Evolutionary conservation across 139 green algal species (phyloP).

Genomic region (Monoraphidium neglectum): DNA sequence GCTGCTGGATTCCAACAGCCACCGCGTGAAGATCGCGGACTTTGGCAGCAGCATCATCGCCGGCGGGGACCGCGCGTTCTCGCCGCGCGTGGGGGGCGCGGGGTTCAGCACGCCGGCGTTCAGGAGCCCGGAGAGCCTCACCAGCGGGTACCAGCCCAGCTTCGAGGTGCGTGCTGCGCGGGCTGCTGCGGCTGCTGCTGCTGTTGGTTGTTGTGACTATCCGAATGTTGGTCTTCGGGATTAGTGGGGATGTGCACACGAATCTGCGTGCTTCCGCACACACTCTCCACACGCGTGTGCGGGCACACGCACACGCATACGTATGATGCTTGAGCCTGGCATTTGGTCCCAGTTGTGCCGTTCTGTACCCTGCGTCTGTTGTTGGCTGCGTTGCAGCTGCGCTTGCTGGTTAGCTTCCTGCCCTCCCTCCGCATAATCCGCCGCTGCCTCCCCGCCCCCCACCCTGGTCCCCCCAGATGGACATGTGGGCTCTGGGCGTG

Average conservation of each 20-base stretch:
- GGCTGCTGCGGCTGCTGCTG: not conserved
- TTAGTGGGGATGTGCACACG: not conserved
- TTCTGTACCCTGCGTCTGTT: no score
- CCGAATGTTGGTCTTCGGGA: not conserved
- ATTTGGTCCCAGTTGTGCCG: not conserved
- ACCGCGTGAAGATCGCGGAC: constrained; percentile 61
- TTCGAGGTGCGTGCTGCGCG: constrained; percentile 39
- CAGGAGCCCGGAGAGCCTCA: constrained; percentile 51
- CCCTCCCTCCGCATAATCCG: no score
- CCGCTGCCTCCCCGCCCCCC: no score
- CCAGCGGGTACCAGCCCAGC: constrained; percentile 42
- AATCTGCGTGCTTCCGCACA: not conserved
- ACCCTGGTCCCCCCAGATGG: no score
- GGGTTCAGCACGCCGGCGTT: constrained; percentile 43
- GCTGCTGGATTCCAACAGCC: constrained; percentile 33
- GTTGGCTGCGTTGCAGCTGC: no score
- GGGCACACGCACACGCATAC: not conserved
- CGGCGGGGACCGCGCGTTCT: constrained; percentile 2
- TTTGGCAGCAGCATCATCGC: constrained; percentile 45
- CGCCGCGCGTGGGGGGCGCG: constrained; percentile 24
- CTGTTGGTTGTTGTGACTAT: not conserved
- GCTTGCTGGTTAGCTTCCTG: no score
- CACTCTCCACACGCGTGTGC: not conserved
- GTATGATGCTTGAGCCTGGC: not conserved
- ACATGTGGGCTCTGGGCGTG: constrained; percentile 64